These are phyloP conservation scores for Rhizoclosmatium sp. DNA, from an alignment of 192 early-diverging fungal species.

Conservation along the genomic window DNA sequence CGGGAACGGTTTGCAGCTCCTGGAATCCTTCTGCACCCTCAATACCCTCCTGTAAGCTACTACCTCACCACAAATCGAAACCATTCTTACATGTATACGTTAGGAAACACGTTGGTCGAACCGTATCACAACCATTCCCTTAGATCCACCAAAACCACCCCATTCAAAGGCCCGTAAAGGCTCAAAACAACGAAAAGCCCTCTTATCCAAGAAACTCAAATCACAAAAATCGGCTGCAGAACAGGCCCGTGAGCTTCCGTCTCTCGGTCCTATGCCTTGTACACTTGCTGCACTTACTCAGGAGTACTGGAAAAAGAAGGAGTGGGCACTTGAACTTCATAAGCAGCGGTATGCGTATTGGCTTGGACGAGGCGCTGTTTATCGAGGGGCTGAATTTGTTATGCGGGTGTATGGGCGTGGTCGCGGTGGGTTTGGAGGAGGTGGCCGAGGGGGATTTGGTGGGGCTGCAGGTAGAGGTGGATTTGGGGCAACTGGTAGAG, in stretches of 20 bases:
- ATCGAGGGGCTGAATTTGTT: neutral
- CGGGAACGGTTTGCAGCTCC: neutral
- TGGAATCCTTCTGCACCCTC: neutral
- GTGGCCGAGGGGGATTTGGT: neutral
- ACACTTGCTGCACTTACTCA: slow-evolving; percentile 5
- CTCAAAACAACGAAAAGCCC: neutral
- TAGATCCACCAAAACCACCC: neutral
- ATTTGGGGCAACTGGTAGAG: neutral
- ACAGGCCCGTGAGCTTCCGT: neutral
- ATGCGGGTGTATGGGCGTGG: neutral
- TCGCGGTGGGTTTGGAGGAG: neutral
- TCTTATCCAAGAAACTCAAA: neutral
- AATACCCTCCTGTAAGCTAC: neutral
- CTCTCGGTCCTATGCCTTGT: neutral
- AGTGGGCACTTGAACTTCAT: slow-evolving; percentile 13
- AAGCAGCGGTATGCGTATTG: slow-evolving; percentile 26
- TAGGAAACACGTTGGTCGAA: neutral
- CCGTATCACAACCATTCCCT: neutral
- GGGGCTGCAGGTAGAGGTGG: neutral
- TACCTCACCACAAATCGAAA: neutral
- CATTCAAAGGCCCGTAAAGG: slow-evolving; percentile 4
- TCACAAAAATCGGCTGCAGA: neutral
- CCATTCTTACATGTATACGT: neutral
- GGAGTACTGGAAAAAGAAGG: neutral
- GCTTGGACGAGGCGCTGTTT: slow-evolving; percentile 8